Conservation (phyloP, 2,329 filamentous ascomycete species). For the Fusarium denticulatum region DNA sequence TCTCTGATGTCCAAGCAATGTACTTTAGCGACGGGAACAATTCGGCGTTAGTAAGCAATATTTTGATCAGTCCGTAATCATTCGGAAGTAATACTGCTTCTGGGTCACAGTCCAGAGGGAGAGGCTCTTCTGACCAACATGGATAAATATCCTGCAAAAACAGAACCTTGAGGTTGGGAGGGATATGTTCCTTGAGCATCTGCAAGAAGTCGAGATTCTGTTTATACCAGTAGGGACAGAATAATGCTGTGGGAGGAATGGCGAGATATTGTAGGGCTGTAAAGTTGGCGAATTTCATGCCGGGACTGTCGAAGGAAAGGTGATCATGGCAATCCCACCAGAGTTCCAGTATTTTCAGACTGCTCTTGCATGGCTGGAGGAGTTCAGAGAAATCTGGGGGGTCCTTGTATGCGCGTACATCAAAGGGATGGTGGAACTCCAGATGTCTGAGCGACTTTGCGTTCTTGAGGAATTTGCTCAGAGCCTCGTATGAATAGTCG, state of each 20-base stretch:
- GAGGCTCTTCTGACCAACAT: not conserved
- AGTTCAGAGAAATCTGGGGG: not conserved
- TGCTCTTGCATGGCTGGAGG: not conserved
- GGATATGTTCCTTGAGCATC: not conserved
- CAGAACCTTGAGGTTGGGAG: fast-evolving
- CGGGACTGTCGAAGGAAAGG: fast-evolving
- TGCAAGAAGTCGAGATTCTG: fast-evolving
- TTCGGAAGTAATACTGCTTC: not conserved
- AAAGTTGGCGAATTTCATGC: not conserved
- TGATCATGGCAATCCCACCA: fast-evolving
- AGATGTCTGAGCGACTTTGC: not conserved
- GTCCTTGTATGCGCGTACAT: fast-evolving
- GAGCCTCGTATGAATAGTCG: not conserved
- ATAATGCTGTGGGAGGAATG: fast-evolving
- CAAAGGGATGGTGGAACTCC: not conserved
- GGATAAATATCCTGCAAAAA: not conserved
- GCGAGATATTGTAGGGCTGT: not conserved
- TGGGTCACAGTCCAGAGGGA: not conserved
- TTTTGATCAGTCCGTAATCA: not conserved
- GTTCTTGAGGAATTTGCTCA: not conserved
- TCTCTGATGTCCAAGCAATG: not conserved
- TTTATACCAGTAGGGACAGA: not conserved
- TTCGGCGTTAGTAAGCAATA: not conserved
- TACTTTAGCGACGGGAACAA: not conserved
- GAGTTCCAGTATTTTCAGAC: not conserved